Evolutionary conservation across 169 alveolate genomes (phyloP), one percentile per base, ranked within the genome.

Genomic region (Plasmodium gonderi): DNA sequence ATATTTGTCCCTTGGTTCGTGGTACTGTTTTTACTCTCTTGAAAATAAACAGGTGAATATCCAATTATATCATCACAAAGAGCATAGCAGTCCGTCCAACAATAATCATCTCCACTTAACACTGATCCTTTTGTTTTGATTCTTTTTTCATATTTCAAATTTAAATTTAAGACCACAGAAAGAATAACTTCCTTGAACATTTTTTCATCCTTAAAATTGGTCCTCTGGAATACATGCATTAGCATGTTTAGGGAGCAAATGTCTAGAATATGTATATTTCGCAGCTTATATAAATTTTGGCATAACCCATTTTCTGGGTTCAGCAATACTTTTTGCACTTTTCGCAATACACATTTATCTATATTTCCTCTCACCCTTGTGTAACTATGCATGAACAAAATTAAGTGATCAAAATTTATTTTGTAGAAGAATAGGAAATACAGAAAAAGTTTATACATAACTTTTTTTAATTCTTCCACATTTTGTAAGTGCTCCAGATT

Each of bases 191-290:
- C 69, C 42, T 74, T 54, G 31, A 74, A 83, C 12, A 83, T 72
- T 14, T 23, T 7, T 7, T 69, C 78, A 29, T 74, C 85, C 42
- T 83, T 83, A 69, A 83, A 6, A 36, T 69, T 49, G 31, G 31
- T 26, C 68, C 47, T 72, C n/a, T 74, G 82, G 4, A 83, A 38
- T 14, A 83, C 83, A 69, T 74, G 8, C 85, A 83, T 69, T 26
- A 83, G 68, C 92, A 83, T 83, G 64, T 83, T 83, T 8, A 83
- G 60, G 3, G 92, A 83, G n/a, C 92, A 74, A 0, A 83, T 54
- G 65, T 83, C 80, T 29, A 83, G 23, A 64, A 36, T 38, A 44
- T 72, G 80, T 36, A 83, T 23, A 72, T n/a, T 5, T 7, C 36
- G 51, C 9, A 72, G 42, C 6, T 65, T 45, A 20, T 23, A 20